phyloP scores from a whole-genome alignment of 306 rosid species.

The Macrotyloma uniflorum region DNA sequence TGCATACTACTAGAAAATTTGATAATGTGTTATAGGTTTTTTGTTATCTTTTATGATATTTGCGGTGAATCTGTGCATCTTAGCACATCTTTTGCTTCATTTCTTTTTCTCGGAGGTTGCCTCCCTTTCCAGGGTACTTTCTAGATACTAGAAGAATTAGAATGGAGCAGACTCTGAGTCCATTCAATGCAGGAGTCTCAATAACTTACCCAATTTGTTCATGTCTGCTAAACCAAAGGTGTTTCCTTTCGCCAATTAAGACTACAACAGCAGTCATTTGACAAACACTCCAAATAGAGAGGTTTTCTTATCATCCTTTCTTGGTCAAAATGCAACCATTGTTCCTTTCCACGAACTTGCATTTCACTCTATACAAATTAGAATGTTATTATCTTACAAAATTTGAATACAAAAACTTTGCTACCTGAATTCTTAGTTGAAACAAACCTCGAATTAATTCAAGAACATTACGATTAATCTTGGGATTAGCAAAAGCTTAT shows the following conservation, averaged over 20 bases:
- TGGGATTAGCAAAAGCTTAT: neutral
- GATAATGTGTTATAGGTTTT: neutral
- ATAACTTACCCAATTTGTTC: neutral
- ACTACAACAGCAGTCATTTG: neutral
- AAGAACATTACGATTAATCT: neutral
- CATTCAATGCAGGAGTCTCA: neutral
- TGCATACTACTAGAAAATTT: slow-evolving; percentile 15
- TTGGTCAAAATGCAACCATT: neutral
- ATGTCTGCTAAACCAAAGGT: neutral
- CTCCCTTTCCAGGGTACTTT: neutral
- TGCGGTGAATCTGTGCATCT: neutral
- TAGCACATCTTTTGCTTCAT: slow-evolving; percentile 39
- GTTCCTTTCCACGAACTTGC: neutral
- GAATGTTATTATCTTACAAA: neutral
- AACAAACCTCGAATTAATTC: neutral
- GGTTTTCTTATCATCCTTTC: neutral
- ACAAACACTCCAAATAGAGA: neutral
- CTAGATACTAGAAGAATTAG: too few relatives aligned
- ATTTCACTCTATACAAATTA: neutral
- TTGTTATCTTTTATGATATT: neutral
- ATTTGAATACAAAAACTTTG: neutral
- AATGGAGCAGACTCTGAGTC: neutral
- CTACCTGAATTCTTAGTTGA: neutral
- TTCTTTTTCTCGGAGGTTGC: slow-evolving; percentile 47
- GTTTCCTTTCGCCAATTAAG: neutral